Evolutionary conservation across 2,329 filamentous ascomycete species (phyloP).

Genomic region (Madurella fahalii): DNA sequence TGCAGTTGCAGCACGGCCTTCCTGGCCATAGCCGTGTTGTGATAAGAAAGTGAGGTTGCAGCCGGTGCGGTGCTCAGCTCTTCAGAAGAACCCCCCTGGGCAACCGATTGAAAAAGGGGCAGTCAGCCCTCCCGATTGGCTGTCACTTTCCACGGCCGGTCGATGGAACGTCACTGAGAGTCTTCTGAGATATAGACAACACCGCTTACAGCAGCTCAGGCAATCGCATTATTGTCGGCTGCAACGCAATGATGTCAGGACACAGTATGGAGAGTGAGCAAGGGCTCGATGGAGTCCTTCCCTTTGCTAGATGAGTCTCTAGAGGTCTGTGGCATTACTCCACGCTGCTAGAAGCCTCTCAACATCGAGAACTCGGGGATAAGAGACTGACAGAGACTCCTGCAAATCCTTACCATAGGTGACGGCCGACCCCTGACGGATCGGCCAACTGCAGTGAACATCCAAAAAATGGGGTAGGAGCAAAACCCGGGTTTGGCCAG

Average conservation of each 20-base stretch:
- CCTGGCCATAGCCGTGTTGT: too few species aligned
- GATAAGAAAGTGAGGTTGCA: too few species aligned
- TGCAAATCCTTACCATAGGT: not conserved
- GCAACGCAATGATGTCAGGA: constrained; percentile 10
- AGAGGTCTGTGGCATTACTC: not conserved
- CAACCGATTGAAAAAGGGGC: too few species aligned
- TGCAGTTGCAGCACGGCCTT: too few species aligned
- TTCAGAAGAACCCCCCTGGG: too few species aligned
- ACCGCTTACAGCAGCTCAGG: not conserved
- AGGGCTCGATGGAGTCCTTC: not conserved
- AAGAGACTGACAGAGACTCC: not conserved
- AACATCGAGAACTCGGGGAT: not conserved
- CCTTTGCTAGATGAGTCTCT: not conserved
- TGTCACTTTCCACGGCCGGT: not conserved
- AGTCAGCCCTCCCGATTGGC: not conserved
- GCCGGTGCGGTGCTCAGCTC: too few species aligned
- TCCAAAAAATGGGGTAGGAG: not conserved
- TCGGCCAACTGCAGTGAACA: not conserved
- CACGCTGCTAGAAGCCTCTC: not conserved
- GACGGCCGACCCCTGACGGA: not conserved
- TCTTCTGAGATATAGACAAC: not conserved
- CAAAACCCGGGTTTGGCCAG: not conserved
- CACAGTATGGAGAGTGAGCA: not conserved
- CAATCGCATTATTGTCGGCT: not conserved
- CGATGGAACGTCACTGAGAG: not conserved